Base-by-base conservation (phyloP, 164 flowering plant species). In the Piper betle region DNA sequence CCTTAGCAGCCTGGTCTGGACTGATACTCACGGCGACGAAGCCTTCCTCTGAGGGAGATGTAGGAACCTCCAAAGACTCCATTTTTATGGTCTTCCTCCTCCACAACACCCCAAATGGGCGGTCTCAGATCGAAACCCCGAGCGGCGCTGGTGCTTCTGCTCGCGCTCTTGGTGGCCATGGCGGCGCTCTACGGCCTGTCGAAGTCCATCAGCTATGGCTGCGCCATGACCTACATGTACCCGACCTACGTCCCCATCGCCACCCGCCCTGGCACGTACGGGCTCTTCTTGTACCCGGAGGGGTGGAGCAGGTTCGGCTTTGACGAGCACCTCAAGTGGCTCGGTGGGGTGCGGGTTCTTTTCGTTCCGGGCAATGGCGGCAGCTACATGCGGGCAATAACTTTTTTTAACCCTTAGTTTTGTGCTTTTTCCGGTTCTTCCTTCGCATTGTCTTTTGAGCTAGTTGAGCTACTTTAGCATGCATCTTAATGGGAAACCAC, bases 311-410 rank as follows among this genome's bases (percentile, higher is more conserved):
- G 79, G 83, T 88, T 94, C 52, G 96, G 91, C 73, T 91, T 84
- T 57, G 50, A 71, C 37, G 85, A 88, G 52, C 96, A 85, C 70
- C 62, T 94, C 8, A 85, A 84, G 79, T 77, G 80, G 72, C 84
- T 91, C 38, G 81, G 62, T 73, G 99, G 99, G 0, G 79, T 83
- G 59, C 99, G 97, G 2, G 93, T 94, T 50, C 87, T 94, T 72
- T 88, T 91, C 64, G 81, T 94, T 63, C 99, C 99, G 0, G 99
- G 97, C 43, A 94, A 91, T 79, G 93, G 96, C 18, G 99, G 99
- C 63, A 91, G 99, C 79, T 94, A 79, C 77, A 94, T 91, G 66
- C 99, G 91, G 96, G 99, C 63, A 72, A 73, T 75, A n/a, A 54
- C 41, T 13, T 39, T n/a, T n/a, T n/a, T n/a, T n/a, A n/a, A n/a